A percentile compares a stretch with the other conserved stretches of the same genome.
Evolutionary conservation across 495 filamentous ascomycete genomes (phyloP).

Genomic region (Lindgomyces ingoldianus): DNA sequence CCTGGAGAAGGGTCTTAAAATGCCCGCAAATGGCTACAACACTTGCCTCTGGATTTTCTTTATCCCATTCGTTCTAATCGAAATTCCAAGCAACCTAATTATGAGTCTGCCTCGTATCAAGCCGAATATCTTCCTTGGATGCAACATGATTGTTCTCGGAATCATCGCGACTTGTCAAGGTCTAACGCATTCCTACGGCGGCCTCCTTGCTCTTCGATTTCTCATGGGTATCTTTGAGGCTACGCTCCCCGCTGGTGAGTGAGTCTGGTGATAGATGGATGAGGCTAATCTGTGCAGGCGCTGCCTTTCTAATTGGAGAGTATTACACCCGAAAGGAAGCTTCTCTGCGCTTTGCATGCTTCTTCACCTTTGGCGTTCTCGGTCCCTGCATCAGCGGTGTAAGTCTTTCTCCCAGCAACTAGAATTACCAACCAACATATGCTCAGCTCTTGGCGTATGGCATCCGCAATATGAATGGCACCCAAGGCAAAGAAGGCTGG

Average conservation of each 20-base stretch:
- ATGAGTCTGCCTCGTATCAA: slow-evolving; percentile 31
- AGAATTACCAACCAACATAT: neutral
- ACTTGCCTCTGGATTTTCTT: slow-evolving; percentile 36
- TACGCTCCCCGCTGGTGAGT: slow-evolving; percentile 31
- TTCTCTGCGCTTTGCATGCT: slow-evolving; percentile 27
- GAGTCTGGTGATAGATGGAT: neutral
- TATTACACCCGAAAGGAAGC: slow-evolving; percentile 35
- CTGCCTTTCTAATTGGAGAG: slow-evolving; percentile 26
- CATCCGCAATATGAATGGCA: slow-evolving; percentile 32
- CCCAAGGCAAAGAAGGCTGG: slow-evolving; percentile 33
- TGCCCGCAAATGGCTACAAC: slow-evolving; percentile 27
- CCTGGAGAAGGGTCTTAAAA: slow-evolving; percentile 28
- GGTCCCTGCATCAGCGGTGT: slow-evolving; percentile 33
- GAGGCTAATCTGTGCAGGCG: slow-evolving; percentile 16
- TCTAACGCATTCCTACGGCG: slow-evolving; percentile 24
- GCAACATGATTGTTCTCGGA: slow-evolving; percentile 32
- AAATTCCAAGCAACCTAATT: slow-evolving; percentile 35
- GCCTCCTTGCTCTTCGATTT: slow-evolving; percentile 29
- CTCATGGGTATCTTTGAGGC: slow-evolving; percentile 39
- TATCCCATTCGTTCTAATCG: slow-evolving; percentile 33
- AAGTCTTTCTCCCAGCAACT: neutral
- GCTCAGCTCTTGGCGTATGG: slow-evolving; percentile 23
- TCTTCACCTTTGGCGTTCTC: slow-evolving; percentile 35
- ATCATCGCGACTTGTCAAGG: slow-evolving; percentile 32
- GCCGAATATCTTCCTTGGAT: slow-evolving; percentile 30